Evolutionary conservation across 2,329 filamentous ascomycete genomes (phyloP), one percentile per base, ranked within the genome.

Genomic region (Berkeleyomyces rouxiae): DNA sequence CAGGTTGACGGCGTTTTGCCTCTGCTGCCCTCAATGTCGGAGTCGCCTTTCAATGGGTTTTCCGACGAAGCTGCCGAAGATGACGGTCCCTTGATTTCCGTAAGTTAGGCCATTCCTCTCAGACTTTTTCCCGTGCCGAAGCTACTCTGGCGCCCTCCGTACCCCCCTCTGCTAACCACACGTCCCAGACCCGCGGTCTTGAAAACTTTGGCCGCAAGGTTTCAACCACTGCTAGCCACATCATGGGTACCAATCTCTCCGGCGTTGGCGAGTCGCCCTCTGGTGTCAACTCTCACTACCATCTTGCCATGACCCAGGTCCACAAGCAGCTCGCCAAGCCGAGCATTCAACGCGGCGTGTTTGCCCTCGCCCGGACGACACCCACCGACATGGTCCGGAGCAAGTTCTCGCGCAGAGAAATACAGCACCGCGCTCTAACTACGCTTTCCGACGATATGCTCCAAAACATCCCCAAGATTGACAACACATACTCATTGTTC

Each of bases 151-250:
- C n/a, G n/a, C n/a, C n/a, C n/a, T n/a, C n/a, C n/a, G n/a, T n/a
- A n/a, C 7, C 11, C 6, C 23, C 13, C 33, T 16, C 46, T 60
- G 33, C 58, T 58, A 61, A 57, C 43, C 1, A 16, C 43, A 7
- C 9, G 36, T 64, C 66, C 58, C 69, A 96, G 90, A 84, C 89
- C 62, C 87, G 90, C 69, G 88, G 93, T 67, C 78, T 97, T 69
- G 91, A 96, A 76, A 88, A 89, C 62, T 96, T 99, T 74, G 84
- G 90, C 68, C 85, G 92, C 71, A 99, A 96, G 75, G 90, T 97
- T 66, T 93, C 91, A 39, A 90, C 90, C 37, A 97, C 93, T 23
- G 93, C 93, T 63, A 88, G 84, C 70, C 90, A 95, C 73, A 79
- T 99, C 68, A 95, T 97, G 70, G 86, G 82, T 53, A 83, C 86